Evolutionary conservation across 345 rosid genomes (phyloP), one percentile per base, ranked within the genome.

Genomic region (Eucalyptus microcorys): DNA sequence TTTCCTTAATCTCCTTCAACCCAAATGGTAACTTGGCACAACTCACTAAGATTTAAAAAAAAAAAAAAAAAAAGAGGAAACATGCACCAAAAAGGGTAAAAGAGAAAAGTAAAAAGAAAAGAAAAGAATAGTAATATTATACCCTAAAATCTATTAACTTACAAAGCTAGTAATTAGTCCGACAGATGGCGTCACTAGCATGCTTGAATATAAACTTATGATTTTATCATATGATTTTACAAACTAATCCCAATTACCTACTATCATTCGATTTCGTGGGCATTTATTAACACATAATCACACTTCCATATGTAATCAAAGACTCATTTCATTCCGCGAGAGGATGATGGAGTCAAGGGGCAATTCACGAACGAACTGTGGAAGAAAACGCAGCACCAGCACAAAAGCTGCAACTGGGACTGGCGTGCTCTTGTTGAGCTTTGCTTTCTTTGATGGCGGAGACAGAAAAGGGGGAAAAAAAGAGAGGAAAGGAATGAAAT

Each of bases 161-260:
- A 40, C 5, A 40, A 76, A 21, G 27, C 43, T 40, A 22, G 9
- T 45, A 6, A 76, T 40, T 3, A 5, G 22, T 21, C 5, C 14
- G 15, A 40, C 1, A 3, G 8, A 6, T 19, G 2, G 8, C 1
- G 4, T 76, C 30, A 10, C 5, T 14, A 21, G 6, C 24, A 10
- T 22, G 43, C 5, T 40, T 76, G 27, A 11, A 40, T 10, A 43
- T 76, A 3, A 3, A 76, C 15, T 21, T 19, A 37, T 10, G 47
- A 76, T 76, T 21, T 40, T 19, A 14, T 40, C 30, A 6, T 22
- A 76, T 21, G 30, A 1, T 37, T 21, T 40, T 7, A 5, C 27
- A 40, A 22, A 40, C 30, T 21, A 10, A 21, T 40, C 47, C 15
- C 14, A 4, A 40, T 76, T 6, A 6, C 27, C 5, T 11, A 40